Percentiles rank a stretch among this genome's conserved stretches.
Evolutionary conservation across 345 rosid species (phyloP).

Genomic region (Anacardium occidentale): DNA sequence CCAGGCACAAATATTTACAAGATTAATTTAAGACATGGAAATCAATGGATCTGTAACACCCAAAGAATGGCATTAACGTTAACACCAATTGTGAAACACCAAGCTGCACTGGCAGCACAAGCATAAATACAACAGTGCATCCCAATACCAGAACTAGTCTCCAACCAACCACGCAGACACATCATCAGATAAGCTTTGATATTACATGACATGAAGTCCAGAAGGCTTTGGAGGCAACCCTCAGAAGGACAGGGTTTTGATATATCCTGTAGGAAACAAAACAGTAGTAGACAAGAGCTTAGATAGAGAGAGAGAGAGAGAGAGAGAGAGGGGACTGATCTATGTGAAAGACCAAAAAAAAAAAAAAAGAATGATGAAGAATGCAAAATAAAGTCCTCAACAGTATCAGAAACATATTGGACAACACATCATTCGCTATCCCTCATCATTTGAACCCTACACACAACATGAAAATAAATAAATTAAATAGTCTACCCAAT

Average conservation of each 20-base stretch:
- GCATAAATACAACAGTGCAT: conserved; percentile 26
- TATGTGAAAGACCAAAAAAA: too few species aligned
- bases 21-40: conserved; percentile 14
- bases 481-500: conserved; percentile 57
- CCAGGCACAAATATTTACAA: conserved; percentile 37
- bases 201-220: conserved; percentile 85
- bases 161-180: not conserved
- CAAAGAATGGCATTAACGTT: conserved; percentile 34
- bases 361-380: not conserved
- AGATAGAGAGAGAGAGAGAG: not conserved
- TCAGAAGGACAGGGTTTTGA: conserved; percentile 80
- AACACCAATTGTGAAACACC: conserved; percentile 27
- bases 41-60: conserved; percentile 29
- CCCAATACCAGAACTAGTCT: conserved; percentile 14
- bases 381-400: not conserved
- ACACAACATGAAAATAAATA: not conserved
- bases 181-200: conserved; percentile 86
- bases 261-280: conserved; percentile 57
- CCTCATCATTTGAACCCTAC: not conserved
- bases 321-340: not conserved
- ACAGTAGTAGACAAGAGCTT: not conserved
- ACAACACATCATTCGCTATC: not conserved
- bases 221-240: conserved; percentile 78
- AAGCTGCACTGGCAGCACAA: conserved; percentile 28
- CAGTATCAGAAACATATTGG: not conserved